Evolutionary conservation across 2,329 filamentous ascomycete species (phyloP), one percentile per base, ranked within the genome.

Genomic region (Neofusicoccum parvum): DNA sequence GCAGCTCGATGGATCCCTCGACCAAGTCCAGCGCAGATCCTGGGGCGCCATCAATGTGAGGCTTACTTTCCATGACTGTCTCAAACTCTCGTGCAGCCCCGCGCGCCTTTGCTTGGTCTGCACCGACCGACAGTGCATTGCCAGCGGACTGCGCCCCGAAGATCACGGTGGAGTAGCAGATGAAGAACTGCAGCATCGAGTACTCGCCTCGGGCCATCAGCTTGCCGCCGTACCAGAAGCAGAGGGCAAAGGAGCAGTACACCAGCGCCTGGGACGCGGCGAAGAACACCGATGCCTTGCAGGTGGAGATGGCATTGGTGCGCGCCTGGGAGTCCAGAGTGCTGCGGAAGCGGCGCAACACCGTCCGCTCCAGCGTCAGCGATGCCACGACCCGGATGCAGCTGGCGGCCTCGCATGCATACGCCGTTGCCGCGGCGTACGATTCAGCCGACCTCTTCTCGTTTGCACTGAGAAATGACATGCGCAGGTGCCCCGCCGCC

Each of bases 21-120:
- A 95, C 27, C 27, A 32, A 5, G 5, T 32, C 27, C 27, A 32
- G 27, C 27, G 27, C 27, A 7, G 27, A 32, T 7, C 27, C 27
- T 32, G 27, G 27, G 5, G 27, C 27, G 27, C 27, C 87, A 74
- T 97, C 94, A 70, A 98, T 95, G 2, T 81, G 79, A 0, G 95
- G 94, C 70, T 90, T 85, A 66, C 90, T 87, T 73, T 97, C 93
- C 71, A 97, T 94, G 15, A 99, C 84, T 1, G 82, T 87, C 80
- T 95, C 94, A 67, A 98, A 86, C 68, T 93, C 87, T 39, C 85
- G 84, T 0, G 94, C 92, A 0, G 94, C 92, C 65, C 94, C 86
- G 75, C 94, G 92, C 0, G 95, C 93, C 79, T 97, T 96, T 70
- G 92, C 90, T 92, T 96, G 96, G 71, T 97, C 93, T 0, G 93